Evolutionary conservation across 106 monocot genomes (phyloP).

Genomic region (Xerophyta viscosa): DNA sequence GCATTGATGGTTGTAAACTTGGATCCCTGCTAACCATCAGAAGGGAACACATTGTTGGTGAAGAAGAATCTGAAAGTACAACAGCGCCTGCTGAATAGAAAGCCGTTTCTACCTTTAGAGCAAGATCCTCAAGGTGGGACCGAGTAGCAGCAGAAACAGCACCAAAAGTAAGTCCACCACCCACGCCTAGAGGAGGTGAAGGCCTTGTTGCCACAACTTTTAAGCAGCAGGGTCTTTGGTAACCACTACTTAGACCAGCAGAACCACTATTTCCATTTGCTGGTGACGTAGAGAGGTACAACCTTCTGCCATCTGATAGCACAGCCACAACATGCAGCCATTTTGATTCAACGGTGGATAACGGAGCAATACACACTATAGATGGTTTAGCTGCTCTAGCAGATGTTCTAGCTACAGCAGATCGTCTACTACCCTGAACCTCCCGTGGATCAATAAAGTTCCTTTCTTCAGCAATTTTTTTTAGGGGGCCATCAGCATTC

Average conservation of each 20-base stretch:
- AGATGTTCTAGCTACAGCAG: conserved; percentile 37
- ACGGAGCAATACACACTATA: conserved; percentile 64
- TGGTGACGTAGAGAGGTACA: conserved; percentile 74
- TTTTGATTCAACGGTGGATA: conserved; percentile 78
- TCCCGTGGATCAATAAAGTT: conserved; percentile 88
- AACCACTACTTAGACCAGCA: too few relatives aligned
- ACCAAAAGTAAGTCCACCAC: conserved; percentile 61
- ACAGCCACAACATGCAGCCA: conserved; percentile 73
- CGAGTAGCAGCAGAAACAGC: conserved; percentile 45
- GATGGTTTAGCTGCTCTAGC: conserved; percentile 54
- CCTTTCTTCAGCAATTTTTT: conserved; percentile 78
- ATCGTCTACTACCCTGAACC: conserved; percentile 50
- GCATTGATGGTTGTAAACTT: conserved; percentile 46
- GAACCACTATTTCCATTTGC: conserved; percentile 44
- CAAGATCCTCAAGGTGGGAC: conserved; percentile 62
- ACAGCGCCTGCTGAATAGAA: conserved; percentile 74
- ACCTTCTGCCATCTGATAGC: conserved; percentile 92
- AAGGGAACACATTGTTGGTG: conserved; percentile 55
- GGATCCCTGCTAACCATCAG: conserved; percentile 71
- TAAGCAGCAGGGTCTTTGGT: conserved; percentile 68
- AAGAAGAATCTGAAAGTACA: conserved; percentile 78
- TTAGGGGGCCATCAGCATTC: conserved; percentile 69
- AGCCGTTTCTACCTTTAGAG: conserved; percentile 80
- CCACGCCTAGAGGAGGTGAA: conserved; percentile 72
- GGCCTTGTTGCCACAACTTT: conserved; percentile 92